A percentile compares a stretch with the other conserved stretches of the same genome.
Conservation (phyloP, 805 yeast genomes). For the Metschnikowia koreensis region DNA sequence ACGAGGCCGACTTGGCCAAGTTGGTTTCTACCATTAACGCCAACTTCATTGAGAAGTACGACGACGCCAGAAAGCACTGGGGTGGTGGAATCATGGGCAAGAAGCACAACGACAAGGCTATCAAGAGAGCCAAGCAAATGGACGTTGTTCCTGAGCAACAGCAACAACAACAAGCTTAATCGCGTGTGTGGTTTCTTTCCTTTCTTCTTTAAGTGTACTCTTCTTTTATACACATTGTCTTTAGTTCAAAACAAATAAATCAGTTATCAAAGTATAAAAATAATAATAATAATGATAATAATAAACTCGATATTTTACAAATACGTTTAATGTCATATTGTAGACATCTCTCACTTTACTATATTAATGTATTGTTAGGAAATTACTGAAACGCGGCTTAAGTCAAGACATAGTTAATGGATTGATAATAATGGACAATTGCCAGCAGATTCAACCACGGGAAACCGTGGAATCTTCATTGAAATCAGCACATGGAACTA, state of each 20-base stretch:
- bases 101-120: slow-evolving; percentile 84
- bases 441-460: too few relatives aligned
- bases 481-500: too few relatives aligned
- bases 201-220: not conserved
- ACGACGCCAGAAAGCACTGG: slow-evolving; percentile 97
- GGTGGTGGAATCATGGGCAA: slow-evolving; percentile 99
- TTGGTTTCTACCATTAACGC: slow-evolving; percentile 90
- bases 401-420: too few relatives aligned
- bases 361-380: too few relatives aligned
- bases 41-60: slow-evolving; percentile 91
- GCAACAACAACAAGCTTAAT: slow-evolving; percentile 1
- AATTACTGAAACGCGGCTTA: too few relatives aligned
- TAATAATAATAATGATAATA: too few relatives aligned
- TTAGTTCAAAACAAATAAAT: not conserved
- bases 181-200: not conserved
- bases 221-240: not conserved
- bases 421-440: too few relatives aligned
- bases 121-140: slow-evolving; percentile 67
- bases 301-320: too few relatives aligned
- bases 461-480: too few relatives aligned
- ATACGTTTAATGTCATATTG: too few relatives aligned
- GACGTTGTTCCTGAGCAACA: slow-evolving; percentile 27
- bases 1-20: slow-evolving; percentile 91
- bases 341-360: too few relatives aligned
- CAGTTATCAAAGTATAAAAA: too few relatives aligned